Evolutionary conservation across 1,284 basidiomycete genomes (phyloP).

Genomic region (Fomitopsis palustris): DNA sequence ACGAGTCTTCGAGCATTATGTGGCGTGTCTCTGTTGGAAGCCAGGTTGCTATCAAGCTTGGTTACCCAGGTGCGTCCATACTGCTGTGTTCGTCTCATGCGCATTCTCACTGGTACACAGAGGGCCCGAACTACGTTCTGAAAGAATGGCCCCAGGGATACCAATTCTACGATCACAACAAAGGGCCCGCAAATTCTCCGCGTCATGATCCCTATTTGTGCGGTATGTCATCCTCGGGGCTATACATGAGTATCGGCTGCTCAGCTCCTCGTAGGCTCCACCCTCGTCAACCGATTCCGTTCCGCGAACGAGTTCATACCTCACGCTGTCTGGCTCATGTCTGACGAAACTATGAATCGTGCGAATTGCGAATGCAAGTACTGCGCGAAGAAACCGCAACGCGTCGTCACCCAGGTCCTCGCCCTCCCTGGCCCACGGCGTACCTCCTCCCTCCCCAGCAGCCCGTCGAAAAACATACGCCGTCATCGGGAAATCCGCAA

Average conservation of each 20-base stretch:
- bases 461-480: slow-evolving; percentile 5
- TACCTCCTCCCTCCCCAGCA: slow-evolving; percentile 9
- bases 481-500: slow-evolving; percentile 16
- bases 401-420: slow-evolving; percentile 60
- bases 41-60: slow-evolving; percentile 50
- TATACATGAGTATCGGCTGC: background rate
- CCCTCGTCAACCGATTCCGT: slow-evolving; percentile 52
- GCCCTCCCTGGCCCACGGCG: slow-evolving; percentile 27
- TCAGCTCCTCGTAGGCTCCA: slow-evolving; percentile 37
- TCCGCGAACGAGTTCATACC: slow-evolving; percentile 79
- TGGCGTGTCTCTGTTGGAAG: slow-evolving; percentile 61
- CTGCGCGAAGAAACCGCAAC: slow-evolving; percentile 66
- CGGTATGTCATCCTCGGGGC: slow-evolving; percentile 47
- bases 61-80: slow-evolving; percentile 42
- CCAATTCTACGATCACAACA: slow-evolving; percentile 71
- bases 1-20: slow-evolving; percentile 47
- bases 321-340: slow-evolving; percentile 76
- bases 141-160: slow-evolving; percentile 65
- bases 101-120: slow-evolving; percentile 19
- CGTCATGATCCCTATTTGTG: slow-evolving; percentile 75
- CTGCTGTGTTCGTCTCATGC: background rate
- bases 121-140: slow-evolving; percentile 54
- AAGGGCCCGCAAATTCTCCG: slow-evolving; percentile 48
- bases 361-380: slow-evolving; percentile 74
- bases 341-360: slow-evolving; percentile 44